Base-by-base conservation (phyloP, 805 yeast genomes). In the Metschnikowia proteae region DNA sequence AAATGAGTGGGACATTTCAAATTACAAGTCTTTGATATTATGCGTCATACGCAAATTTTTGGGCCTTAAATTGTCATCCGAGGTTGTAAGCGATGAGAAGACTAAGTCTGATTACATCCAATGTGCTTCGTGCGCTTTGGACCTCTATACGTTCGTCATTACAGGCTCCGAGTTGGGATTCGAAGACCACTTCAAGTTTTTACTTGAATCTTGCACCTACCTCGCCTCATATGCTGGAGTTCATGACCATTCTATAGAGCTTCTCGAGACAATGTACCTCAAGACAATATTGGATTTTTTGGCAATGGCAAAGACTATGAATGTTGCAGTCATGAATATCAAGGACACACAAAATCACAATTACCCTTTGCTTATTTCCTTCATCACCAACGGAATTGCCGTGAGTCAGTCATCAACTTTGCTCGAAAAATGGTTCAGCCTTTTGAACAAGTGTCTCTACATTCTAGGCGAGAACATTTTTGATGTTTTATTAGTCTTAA, bases 131-230 rank as follows among this genome's bases (percentile, higher is more conserved):
- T 64, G 45, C 66, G 66, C 78, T 1, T 64, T 86, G 38, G 68
- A 72, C 3, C 56, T 84, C 2, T 77, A 63, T 31, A 45, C 55
- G 2, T 28, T 71, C 0, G 59, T 86, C 25, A 55, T 83, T 1
- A 80, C 79, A 54, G 90, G 88, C 0, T 68, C 76, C 10, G 91
- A 85, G 55, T 45, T 68, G 0, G 74, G 79, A 46, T 82, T 84
- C 48, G 70, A 68, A 6, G 65, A 64, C 0, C 71, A 71, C 37
- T 73, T 82, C 30, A 63, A 70, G n/a, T 52, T 62, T 6, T 56
- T 80, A 27, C 63, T 81, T 13, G 67, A 69, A 25, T 46, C 62
- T 4, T 67, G 72, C 47, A 54, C 60, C n/a, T 60, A 60, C 43
- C 64, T 59, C 45, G 47, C 59, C 40, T 40, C 46, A 3, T 46